These are phyloP conservation scores for Kodamaea jinghongensis DNA, from an alignment of 805 yeast genomes.

Conservation along the genomic window DNA sequence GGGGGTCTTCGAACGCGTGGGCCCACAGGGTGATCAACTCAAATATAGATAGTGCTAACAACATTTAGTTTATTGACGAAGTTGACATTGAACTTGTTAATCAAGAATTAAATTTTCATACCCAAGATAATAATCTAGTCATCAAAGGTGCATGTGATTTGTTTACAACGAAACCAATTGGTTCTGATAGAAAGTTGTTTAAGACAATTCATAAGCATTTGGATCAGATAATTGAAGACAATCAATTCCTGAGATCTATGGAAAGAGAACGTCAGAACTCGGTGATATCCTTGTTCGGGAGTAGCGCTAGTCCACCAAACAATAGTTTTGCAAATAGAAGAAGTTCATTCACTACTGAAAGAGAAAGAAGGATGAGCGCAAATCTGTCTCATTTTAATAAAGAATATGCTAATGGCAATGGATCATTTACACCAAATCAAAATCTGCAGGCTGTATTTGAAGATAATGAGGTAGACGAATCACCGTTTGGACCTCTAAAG, in stretches of 20 bases:
- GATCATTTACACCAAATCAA: constrained; percentile 2
- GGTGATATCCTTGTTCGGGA: constrained; percentile 33
- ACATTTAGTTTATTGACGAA: constrained; percentile 79
- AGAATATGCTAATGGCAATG: constrained; percentile 4
- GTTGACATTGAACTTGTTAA: constrained; percentile 89
- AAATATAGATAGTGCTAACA: neutral
- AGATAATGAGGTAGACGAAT: constrained; percentile 31
- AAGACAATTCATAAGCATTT: constrained; percentile 83
- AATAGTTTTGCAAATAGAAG: constrained; percentile 15
- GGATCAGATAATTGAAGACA: constrained; percentile 49
- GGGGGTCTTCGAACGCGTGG: neutral
- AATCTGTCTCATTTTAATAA: constrained; percentile 24
- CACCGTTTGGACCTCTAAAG: constrained; percentile 92
- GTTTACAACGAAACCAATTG: constrained; percentile 91
- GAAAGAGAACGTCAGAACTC: constrained; percentile 40
- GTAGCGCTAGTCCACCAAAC: constrained; percentile 35
- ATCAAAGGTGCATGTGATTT: constrained; percentile 89
- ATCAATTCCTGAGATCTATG: constrained; percentile 37
- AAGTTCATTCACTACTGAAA: constrained; percentile 24
- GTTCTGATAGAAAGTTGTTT: constrained; percentile 84
- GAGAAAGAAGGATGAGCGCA: constrained; percentile 28
- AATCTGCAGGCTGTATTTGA: constrained; percentile 16
- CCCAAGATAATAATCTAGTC: constrained; percentile 41
- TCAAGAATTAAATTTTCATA: constrained; percentile 58
- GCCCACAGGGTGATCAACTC: too few species aligned